Base-by-base conservation (phyloP, 371 early-diverging fungal species). In the Rhizopus arrhizus region DNA sequence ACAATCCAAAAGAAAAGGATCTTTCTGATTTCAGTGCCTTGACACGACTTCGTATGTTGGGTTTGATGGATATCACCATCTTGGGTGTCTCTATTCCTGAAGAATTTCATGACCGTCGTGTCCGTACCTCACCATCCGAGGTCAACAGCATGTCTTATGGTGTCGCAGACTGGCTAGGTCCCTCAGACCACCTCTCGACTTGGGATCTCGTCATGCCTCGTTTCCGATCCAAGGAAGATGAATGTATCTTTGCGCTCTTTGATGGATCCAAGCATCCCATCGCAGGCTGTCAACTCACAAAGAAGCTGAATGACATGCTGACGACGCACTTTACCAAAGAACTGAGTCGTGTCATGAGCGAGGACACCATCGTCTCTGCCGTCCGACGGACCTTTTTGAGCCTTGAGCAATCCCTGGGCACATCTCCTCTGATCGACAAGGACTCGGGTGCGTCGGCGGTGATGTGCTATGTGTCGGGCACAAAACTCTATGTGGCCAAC, bases 41-140 rank as follows among this genome's bases (percentile, higher is more conserved):
- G 41, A 84, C 83, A 1, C 80, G 83, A 16, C 73, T 95, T 29
- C 85, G 89, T 5, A 84, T 90, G 59, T 72, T 95, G 46, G 95
- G 96, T 6, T 70, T 95, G 29, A 87, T 95, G 88, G 94, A 95
- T 68, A 89, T 95, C 36, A 94, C 94, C 0, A 88, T 91, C 38
- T 72, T 92, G 57, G 78, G 74, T 3, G 90, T 92, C 1, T 85
- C 88, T 16, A 78, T 87, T 8, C 95, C 94, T 0, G 94, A 94
- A 47, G 94, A 95, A 61, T 88, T 84, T 41, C 80, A 80, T 33
- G 87, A 91, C 41, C 79, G 94, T 8, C 89, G 96, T 50, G 85
- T 95, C 12, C 85, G 96, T 49, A 94, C 93, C 0, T 91, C 94
- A 1, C 87, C 86, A 6, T 90, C 92, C n/a, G 88, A 83, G 51